These are phyloP conservation scores for Botrytis hyacinthi DNA, from an alignment of 2,329 filamentous ascomycete species.

Conservation along the genomic window DNA sequence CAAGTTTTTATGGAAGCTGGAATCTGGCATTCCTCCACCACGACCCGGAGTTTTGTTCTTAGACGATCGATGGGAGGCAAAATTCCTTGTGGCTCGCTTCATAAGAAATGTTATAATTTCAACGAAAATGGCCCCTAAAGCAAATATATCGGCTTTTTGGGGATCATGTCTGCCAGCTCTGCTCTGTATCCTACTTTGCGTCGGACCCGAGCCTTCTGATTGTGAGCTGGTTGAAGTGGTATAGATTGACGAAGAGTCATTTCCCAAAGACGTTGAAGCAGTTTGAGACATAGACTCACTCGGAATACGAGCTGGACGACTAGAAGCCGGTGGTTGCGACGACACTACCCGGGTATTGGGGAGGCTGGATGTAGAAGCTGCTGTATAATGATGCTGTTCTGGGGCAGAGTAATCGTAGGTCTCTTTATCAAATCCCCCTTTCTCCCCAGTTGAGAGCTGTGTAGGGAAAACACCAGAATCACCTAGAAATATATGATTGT, in stretches of 20 bases:
- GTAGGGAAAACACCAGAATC: constrained; percentile 55
- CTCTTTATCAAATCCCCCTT: constrained; percentile 62
- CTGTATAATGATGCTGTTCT: constrained; percentile 46
- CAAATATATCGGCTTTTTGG: constrained; percentile 68
- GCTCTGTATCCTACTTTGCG: constrained; percentile 28
- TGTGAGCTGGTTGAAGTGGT: constrained; percentile 27
- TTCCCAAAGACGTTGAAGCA: constrained; percentile 18
- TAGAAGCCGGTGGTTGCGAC: constrained; percentile 31
- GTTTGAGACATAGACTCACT: background rate
- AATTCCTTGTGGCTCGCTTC: constrained; percentile 64
- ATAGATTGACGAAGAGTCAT: constrained; percentile 30
- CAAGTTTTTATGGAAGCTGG: constrained; percentile 70
- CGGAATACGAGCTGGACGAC: constrained; percentile 26
- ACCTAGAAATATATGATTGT: constrained; percentile 65
- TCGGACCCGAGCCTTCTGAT: background rate
- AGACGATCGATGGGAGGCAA: constrained; percentile 63
- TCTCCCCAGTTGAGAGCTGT: constrained; percentile 43
- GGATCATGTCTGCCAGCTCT: constrained; percentile 45
- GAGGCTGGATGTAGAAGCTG: constrained; percentile 36
- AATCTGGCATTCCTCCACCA: constrained; percentile 60
- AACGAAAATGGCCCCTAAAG: constrained; percentile 68
- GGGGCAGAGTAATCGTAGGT: constrained; percentile 72
- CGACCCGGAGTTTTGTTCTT: constrained; percentile 54
- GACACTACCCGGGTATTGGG: background rate
- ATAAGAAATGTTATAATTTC: constrained; percentile 69